Percentiles rank a stretch among this genome's conserved stretches.
These are phyloP conservation scores for Colletotrichum phormii DNA, from an alignment of 2,329 filamentous ascomycete genomes.

Conservation along the genomic window DNA sequence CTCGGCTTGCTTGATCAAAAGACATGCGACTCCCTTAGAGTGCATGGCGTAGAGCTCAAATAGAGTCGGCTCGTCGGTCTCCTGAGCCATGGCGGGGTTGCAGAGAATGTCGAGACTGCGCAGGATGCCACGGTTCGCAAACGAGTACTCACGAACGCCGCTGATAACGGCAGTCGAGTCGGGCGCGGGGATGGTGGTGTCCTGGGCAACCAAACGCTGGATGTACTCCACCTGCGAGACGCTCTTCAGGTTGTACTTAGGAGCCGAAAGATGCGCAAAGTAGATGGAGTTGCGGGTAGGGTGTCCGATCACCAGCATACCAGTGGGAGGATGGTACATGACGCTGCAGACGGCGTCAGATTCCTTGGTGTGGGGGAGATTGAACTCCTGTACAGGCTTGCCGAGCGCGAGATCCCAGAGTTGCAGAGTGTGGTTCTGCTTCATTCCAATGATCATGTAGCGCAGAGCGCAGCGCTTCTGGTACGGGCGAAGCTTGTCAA, in stretches of 20 bases:
- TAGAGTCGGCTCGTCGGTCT: constrained; percentile 76
- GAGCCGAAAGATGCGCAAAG: constrained; percentile 94
- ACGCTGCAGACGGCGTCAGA: constrained; percentile 98
- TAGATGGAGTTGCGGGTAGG: constrained; percentile 98
- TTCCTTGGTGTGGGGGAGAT: constrained; percentile 94
- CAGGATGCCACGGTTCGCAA: constrained; percentile 85
- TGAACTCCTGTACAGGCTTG: constrained; percentile 96
- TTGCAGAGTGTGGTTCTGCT: constrained; percentile 98
- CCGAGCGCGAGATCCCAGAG: constrained; percentile 96
- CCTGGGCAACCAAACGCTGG: constrained; percentile 78
- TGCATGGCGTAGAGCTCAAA: constrained; percentile 99
- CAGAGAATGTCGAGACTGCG: constrained; percentile 91
- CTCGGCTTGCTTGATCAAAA: constrained; percentile 88
- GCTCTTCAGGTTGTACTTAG: constrained; percentile 86
- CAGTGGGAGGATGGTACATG: constrained; percentile 90
- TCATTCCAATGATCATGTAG: constrained; percentile 97
- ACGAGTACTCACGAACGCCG: constrained; percentile 94
- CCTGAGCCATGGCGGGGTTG: constrained; percentile 72
- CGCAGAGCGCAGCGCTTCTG: constrained; percentile 89
- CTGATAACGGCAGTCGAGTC: constrained; percentile 98
- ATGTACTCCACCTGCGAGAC: constrained; percentile 92
- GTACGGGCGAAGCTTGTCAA: constrained; percentile 96
- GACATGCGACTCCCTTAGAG: constrained; percentile 93
- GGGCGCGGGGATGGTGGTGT: constrained; percentile 80
- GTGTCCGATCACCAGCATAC: constrained; percentile 94